Evolutionary conservation across 768 basidiomycete genomes (phyloP).

Genomic region (Jaapia argillacea): DNA sequence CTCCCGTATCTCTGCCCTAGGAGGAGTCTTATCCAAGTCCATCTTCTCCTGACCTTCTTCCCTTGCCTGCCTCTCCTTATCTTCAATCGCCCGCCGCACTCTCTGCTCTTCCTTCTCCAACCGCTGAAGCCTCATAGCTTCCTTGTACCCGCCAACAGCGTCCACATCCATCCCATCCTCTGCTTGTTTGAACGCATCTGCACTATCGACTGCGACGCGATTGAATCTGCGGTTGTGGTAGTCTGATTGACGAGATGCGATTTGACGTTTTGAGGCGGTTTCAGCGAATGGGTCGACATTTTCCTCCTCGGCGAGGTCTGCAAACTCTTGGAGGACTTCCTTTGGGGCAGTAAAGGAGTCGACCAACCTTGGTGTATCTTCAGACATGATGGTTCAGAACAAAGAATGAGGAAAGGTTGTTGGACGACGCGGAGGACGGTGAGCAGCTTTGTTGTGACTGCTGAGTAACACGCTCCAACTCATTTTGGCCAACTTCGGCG

Average conservation of each 20-base stretch:
- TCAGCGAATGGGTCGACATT: conserved; percentile 87
- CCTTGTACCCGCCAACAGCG: conserved; percentile 92
- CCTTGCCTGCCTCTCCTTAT: conserved; percentile 71
- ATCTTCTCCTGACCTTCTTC: conserved; percentile 68
- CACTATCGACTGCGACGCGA: conserved; percentile 72
- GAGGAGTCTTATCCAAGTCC: conserved; percentile 90
- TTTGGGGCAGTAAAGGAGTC: conserved; percentile 92
- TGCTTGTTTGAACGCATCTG: conserved; percentile 62
- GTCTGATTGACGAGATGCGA: conserved; percentile 87
- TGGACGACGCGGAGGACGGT: no score
- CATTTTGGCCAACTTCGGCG: no score
- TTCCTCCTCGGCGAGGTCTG: conserved; percentile 89
- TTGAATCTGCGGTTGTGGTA: conserved; percentile 91
- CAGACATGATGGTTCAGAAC: no score
- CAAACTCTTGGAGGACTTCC: conserved; percentile 90
- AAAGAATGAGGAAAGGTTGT: no score
- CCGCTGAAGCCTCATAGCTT: conserved; percentile 85
- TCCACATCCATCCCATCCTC: conserved; percentile 64
- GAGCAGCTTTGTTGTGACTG: no score
- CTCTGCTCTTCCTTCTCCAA: conserved; percentile 90
- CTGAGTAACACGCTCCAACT: no score
- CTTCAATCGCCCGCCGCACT: conserved; percentile 78
- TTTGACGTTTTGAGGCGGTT: conserved; percentile 87
- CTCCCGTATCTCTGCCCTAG: conserved; percentile 66
- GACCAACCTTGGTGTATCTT: conserved; percentile 17